Evolutionary conservation across 306 rosid species (phyloP).

Genomic region (Canavalia ensiformis): DNA sequence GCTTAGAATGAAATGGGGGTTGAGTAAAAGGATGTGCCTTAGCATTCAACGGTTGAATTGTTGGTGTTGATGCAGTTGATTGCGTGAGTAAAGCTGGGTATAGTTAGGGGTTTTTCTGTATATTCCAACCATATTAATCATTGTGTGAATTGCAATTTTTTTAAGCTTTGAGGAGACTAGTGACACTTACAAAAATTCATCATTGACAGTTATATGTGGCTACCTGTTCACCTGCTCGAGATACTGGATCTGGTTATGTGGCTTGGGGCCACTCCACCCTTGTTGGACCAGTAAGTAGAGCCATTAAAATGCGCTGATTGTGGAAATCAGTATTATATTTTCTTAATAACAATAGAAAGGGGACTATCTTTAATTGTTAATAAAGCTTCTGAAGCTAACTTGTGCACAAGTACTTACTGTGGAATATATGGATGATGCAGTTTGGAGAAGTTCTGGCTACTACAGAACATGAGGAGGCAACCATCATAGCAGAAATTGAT

Average conservation of each 20-base stretch:
- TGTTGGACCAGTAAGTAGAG: constrained; percentile 87
- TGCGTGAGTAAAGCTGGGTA: constrained; percentile 25
- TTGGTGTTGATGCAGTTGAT: constrained; percentile 32
- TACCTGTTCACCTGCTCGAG: constrained; percentile 98
- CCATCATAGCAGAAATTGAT: constrained; percentile 82
- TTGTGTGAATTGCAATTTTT: constrained; percentile 16
- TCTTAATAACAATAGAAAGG: constrained; percentile 11
- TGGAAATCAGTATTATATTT: not conserved
- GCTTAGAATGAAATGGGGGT: not conserved
- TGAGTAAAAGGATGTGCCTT: not conserved
- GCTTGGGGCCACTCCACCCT: constrained; percentile 99
- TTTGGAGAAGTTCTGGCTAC: constrained; percentile 96
- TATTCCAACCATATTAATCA: not conserved
- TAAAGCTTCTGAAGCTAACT: constrained; percentile 29
- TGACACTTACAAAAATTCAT: constrained; percentile 39
- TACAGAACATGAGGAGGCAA: constrained; percentile 91
- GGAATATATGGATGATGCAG: constrained; percentile 54
- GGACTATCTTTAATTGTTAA: constrained; percentile 32
- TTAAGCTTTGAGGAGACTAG: constrained; percentile 35
- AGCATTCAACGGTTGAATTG: constrained; percentile 12
- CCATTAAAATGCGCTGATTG: constrained; percentile 9
- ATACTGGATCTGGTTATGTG: constrained; percentile 82
- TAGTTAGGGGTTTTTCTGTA: constrained; percentile 4
- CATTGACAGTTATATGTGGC: constrained; percentile 82
- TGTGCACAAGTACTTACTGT: constrained; percentile 36